Base-by-base conservation (phyloP, 2,329 filamentous ascomycete species). In the Paraconiothyrium sp. region DNA sequence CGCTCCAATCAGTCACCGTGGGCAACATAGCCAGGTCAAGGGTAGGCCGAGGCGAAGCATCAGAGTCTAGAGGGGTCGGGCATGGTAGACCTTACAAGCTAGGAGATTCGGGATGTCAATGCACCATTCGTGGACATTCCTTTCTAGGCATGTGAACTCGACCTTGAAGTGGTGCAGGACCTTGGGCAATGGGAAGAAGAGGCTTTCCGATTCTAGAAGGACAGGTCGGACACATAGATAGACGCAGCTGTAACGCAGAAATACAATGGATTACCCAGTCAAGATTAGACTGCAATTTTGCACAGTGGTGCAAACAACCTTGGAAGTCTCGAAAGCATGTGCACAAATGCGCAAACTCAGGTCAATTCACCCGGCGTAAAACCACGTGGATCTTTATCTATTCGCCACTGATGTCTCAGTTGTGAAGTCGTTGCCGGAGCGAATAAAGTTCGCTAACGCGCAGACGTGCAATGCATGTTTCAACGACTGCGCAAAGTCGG, bases 11-110 rank as follows among this genome's bases (percentile, higher is more conserved):
- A 55, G 55, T 49, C 43, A 32, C 50, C 34, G 14, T 10, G 48
- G 32, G 22, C 24, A 60, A 35, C 20, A 43, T 41, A 47, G 55
- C 55, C 44, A 56, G 56, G 44, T 49, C 44, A 55, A 35, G 48
- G 55, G 43, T 20, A 32, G 52, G 52, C 56, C 24, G 58, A 51
- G 46, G 58, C 51, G 51, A 56, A 47, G 58, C 47, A 34, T 22
- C 34, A 20, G 50, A 41, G 7, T 41, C 4, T 27, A 5, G 34
- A 43, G 34, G 32, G 20, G 6, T 30, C 22, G 34, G 20, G 24
- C 47, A 49, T 41, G 10, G 34, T 13, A 30, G 20, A 20, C 14
- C 16, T 16, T 54, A 41, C 20, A 32, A 20, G 10, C 50, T 54
- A 20, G 22, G 20, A 34, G 6, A 4, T 54, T n/a, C 6, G 32